Evolutionary conservation across 1,284 basidiomycete species (phyloP), one percentile per base, ranked within the genome.

Genomic region (Ustilago cynodontis): DNA sequence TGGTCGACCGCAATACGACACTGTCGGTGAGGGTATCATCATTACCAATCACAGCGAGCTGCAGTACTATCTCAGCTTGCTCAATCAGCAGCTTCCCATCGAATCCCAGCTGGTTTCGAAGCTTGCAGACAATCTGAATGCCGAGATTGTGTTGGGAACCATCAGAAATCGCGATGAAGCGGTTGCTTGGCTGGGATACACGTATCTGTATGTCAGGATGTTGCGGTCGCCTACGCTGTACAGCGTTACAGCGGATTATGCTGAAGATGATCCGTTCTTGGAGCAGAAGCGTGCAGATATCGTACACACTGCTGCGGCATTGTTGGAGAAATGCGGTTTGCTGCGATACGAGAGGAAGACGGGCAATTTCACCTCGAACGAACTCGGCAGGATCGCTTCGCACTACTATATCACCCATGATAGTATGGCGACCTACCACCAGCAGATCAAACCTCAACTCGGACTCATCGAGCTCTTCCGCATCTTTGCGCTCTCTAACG

Each of bases 1-100:
- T 8, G 97, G 97, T 86, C 91, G 97, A 64, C 97, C 97, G 11
- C 95, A 99, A 86, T 98, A 93, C 87, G 97, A 99, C 86, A 98
- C 95, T 0, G 95, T 91, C 82, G 97, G 97, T 45, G 96, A 99
- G 87, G 97, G 97, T 57, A 93, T 98, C 86, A 98, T 99, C 87
- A 98, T 99, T 87, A 99, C 97, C 56, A 98, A 97, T 85, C 95
- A 98, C 86, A 91, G 91, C 2, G 95, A 99, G 86, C 89, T 99
- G 52, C 96, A 98, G 87, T 99, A 98, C 87, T 99, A 98, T 43
- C 75, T 85, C 50, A 81, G 77, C 35, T 51, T 85, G 51, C 79
- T 86, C 56, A 82, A 85, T 61, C 79, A 86, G 71, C 84, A 85
- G 69, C 74, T 85, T 20, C 97, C 97, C 1, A 99, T 99, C 86